These are phyloP conservation scores for Globisporangium acanthophoron DNA, from an alignment of 352 stramenopile genomes.

Conservation along the genomic window DNA sequence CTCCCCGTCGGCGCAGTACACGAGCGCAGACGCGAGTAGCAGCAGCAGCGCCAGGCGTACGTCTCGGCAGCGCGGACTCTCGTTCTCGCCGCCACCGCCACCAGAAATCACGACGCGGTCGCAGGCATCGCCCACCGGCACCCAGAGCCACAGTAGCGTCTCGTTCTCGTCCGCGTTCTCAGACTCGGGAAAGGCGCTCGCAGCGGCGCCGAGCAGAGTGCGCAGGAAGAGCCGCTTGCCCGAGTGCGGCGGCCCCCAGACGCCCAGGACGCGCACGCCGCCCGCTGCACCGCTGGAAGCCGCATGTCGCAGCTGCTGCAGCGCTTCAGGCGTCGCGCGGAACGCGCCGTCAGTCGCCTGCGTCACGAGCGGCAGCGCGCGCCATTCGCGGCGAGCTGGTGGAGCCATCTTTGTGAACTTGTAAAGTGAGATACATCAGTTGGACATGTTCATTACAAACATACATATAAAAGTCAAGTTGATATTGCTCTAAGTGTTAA, in stretches of 20 bases:
- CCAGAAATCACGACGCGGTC: conserved; percentile 22
- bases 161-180: background rate
- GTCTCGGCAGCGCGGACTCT: conserved; percentile 8
- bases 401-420: background rate
- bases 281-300: conserved; percentile 15
- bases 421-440: background rate
- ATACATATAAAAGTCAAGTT: background rate
- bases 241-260: conserved; percentile 31
- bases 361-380: conserved; percentile 34
- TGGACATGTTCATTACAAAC: background rate
- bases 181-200: background rate
- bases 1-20: conserved; percentile 59
- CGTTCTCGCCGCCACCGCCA: conserved; percentile 16
- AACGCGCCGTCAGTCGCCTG: background rate
- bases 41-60: conserved; percentile 33
- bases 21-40: conserved; percentile 48
- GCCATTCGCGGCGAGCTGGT: conserved; percentile 18
- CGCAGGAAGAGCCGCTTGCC: conserved; percentile 44
- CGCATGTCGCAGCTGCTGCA: conserved; percentile 13
- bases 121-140: conserved; percentile 1
- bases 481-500: too few relatives aligned
- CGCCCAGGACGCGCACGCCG: conserved; percentile 32
- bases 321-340: background rate
- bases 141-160: conserved; percentile 45
- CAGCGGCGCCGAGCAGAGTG: conserved; percentile 26